These are phyloP conservation scores for Saturnispora halmiae DNA, from an alignment of 805 yeast genomes.

Conservation along the genomic window DNA sequence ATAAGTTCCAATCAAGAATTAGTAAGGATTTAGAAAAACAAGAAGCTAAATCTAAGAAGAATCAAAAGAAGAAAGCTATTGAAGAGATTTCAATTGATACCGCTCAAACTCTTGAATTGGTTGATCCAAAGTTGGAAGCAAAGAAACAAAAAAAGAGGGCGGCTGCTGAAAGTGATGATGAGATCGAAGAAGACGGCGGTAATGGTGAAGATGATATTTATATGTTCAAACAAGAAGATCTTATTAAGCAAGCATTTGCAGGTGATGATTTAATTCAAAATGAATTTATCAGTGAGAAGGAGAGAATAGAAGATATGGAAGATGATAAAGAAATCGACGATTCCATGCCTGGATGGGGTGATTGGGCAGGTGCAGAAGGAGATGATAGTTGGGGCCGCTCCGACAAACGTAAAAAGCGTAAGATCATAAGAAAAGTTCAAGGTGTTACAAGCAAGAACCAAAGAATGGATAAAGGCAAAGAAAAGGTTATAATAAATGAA, in stretches of 20 bases:
- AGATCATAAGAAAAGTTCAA: slow-evolving; percentile 58
- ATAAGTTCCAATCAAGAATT: slow-evolving; percentile 40
- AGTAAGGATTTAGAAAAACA: slow-evolving; percentile 24
- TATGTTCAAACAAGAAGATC: slow-evolving; percentile 69
- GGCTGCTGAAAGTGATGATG: slow-evolving; percentile 24
- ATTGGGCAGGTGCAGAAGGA: slow-evolving; percentile 68
- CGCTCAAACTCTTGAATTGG: slow-evolving; percentile 45
- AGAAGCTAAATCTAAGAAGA: slow-evolving; percentile 27
- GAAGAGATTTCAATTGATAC: slow-evolving; percentile 38
- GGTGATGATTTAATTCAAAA: slow-evolving; percentile 81
- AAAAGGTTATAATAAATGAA: slow-evolving; percentile 86
- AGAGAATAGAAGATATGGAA: slow-evolving; percentile 56
- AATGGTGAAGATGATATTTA: slow-evolving; percentile 35
- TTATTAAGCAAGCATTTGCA: slow-evolving; percentile 89
- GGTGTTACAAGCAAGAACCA: slow-evolving; percentile 67
- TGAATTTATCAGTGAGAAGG: slow-evolving; percentile 74
- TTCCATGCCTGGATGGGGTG: slow-evolving; percentile 96
- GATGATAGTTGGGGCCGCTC: slow-evolving; percentile 18
- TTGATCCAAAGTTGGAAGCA: slow-evolving; percentile 31
- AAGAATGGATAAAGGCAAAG: slow-evolving; percentile 67
- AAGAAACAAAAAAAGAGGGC: slow-evolving; percentile 1
- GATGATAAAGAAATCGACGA: slow-evolving; percentile 75
- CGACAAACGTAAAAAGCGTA: slow-evolving; percentile 41
- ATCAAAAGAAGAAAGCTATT: slow-evolving; percentile 5
- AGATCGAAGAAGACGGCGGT: slow-evolving; percentile 36